Evolutionary conservation across 2,329 filamentous ascomycete genomes (phyloP), one percentile per base, ranked within the genome.

Genomic region (Clonostachys solani): DNA sequence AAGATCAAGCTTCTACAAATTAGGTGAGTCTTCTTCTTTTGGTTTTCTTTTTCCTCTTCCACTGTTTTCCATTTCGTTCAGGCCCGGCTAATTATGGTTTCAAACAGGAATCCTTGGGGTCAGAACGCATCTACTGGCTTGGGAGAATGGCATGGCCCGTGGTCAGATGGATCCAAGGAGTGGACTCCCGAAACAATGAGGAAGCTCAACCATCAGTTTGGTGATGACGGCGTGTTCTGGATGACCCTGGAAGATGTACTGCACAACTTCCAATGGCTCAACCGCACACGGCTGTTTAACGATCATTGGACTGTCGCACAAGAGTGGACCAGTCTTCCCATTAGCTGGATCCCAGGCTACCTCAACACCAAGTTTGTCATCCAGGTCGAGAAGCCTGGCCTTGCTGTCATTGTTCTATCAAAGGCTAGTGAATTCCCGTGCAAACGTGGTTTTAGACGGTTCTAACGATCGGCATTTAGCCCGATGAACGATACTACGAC

Each of bases 121-220:
- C 71, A 79, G 50, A 77, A 76, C 29, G 50, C 54, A 10, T 52
- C 54, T n/a, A 54, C 52, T 18, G 68, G 67, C 10, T 44, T 64
- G 3, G 68, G 69, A 43, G 86, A 88, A 64, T 89, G 86, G 85
- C 83, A 78, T 47, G 86, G 86, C 13, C 75, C 83, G 5, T 90
- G 86, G 86, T 81, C 80, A 36, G 86, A 89, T 59, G 86, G 86
- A 1, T 86, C 82, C 6, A 81, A 84, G 53, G 79, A 89, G 59
- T 90, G 86, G 86, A 89, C 83, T 2, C 71, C 84, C 0, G 79
- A 87, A 56, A 87, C 84, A 84, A 83, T 89, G 68, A 65, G 78
- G 50, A 78, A 80, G 51, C 69, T 89, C 4, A 70, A 76, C 23
- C 82, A 88, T 59, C 77, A 76, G 44, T 87, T 87, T 53, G 84